Conservation (phyloP, 148 eudicot genomes). For the Euryodendron excelsum region DNA sequence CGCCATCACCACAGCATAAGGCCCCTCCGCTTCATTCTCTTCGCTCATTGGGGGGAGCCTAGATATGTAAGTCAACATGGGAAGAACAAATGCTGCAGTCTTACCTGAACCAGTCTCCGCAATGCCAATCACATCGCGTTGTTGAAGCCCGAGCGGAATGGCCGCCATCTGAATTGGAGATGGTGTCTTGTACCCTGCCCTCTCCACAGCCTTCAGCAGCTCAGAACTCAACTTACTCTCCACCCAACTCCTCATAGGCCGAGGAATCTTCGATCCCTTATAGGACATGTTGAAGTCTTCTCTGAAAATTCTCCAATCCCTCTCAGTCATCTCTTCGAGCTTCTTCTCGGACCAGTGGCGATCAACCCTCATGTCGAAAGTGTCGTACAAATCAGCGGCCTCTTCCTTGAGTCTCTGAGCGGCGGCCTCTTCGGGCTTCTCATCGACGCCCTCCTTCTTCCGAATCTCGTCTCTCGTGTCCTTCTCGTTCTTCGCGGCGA, state of each 20-base stretch:
- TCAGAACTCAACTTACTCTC: conserved; percentile 67
- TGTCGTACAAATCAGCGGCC: conserved; percentile 61
- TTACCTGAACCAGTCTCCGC: conserved; percentile 56
- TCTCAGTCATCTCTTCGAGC: conserved; percentile 58
- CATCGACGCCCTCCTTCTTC: conserved; percentile 43
- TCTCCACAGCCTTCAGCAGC: conserved; percentile 65
- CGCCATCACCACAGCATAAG: conserved; percentile 91
- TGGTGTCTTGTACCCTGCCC: conserved; percentile 40
- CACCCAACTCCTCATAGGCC: conserved; percentile 79
- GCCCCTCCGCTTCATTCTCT: conserved; percentile 71
- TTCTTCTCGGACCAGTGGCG: conserved; percentile 48
- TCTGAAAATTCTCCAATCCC: conserved; percentile 86
- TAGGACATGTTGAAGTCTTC: conserved; percentile 82
- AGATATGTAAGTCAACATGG: conserved; percentile 51
- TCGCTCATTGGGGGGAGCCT: conserved; percentile 43
- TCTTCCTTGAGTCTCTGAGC: conserved; percentile 53
- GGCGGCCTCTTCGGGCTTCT: conserved; percentile 38
- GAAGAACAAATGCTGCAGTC: conserved; percentile 55
- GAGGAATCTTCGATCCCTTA: conserved; percentile 72
- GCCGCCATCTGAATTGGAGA: conserved; percentile 51
- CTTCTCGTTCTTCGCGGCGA: conserved; percentile 46
- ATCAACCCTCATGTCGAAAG: conserved; percentile 50
- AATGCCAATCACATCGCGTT: conserved; percentile 43
- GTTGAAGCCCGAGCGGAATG: conserved; percentile 45
- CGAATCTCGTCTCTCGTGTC: conserved; percentile 39